Conservation (phyloP, 768 basidiomycete species). For the Mycena alexandri region DNA sequence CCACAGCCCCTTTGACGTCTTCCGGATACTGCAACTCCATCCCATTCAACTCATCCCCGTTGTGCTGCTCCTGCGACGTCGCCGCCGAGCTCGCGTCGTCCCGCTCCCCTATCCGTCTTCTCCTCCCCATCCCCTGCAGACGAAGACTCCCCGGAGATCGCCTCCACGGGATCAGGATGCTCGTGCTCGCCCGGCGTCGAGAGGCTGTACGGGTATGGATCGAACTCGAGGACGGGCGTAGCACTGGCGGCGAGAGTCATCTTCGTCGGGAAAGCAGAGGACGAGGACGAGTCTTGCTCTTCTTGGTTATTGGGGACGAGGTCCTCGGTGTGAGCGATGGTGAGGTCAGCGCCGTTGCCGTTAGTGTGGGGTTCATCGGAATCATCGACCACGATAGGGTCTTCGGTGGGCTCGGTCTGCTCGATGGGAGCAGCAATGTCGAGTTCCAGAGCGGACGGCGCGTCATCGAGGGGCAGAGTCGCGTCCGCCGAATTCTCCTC, state of each 20-base stretch:
- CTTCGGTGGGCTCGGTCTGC: neutral
- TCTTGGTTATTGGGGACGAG: neutral
- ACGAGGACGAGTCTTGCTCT: neutral
- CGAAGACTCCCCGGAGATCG: neutral
- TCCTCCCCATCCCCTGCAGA: slow-evolving; percentile 18
- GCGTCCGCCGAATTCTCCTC: neutral
- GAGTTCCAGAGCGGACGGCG: neutral
- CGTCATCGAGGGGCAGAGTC: neutral
- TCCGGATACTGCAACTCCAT: neutral
- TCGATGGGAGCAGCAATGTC: neutral
- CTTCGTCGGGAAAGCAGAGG: slow-evolving; percentile 14
- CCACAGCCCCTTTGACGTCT: neutral
- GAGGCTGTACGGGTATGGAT: slow-evolving; percentile 63
- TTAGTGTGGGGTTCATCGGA: neutral
- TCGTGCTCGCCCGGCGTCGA: slow-evolving; percentile 53
- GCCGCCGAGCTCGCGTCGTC: slow-evolving; percentile 18
- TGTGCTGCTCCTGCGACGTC: slow-evolving; percentile 17
- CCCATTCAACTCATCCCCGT: neutral
- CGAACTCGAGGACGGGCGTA: slow-evolving; percentile 50
- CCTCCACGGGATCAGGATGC: slow-evolving; percentile 31
- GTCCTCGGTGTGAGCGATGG: slow-evolving; percentile 4
- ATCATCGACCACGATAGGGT: neutral
- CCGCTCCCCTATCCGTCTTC: slow-evolving; percentile 10
- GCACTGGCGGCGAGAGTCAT: slow-evolving; percentile 43
- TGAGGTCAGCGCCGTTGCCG: neutral